Base-by-base conservation (phyloP, 805 yeast genomes). In the Starmerella tilneyi region DNA sequence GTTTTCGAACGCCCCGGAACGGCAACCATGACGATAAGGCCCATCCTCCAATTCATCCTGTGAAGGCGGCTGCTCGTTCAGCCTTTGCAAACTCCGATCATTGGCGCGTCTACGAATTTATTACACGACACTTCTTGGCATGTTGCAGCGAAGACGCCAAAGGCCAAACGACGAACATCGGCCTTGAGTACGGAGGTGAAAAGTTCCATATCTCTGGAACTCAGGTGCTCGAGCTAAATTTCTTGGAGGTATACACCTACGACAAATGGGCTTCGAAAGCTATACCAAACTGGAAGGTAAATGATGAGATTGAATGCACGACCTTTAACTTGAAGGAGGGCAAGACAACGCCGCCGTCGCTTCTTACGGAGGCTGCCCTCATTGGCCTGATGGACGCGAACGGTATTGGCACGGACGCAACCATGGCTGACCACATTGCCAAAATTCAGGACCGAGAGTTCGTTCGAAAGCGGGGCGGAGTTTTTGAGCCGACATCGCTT, bases 351-450 rank as follows among this genome's bases (percentile, higher is more conserved):
- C 78, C 96, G 0, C 98, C 99, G 0, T 63, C 66, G 23, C 81
- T 78, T 43, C 72, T 92, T 70, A 89, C 97, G 0, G 99, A 92
- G 61, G 72, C 95, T 0, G 98, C 89, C 59, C 69, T 92, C 19
- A 85, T 92, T 63, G 80, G 84, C 9, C 66, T 92, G 38, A 92
- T 92, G 99, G 97, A 94, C 66, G 83, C 78, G 9, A 92, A 92
- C 62, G 97, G 97, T 0, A 92, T 92, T 36, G 99, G 99, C 2
- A 92, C 99, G 0, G 99, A 92, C 67, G 99, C 99, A 0, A 92
- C 99, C 0, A 94, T 92, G 63, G 98, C 97, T 0, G 98, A 92
- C 34, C 99, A 92, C 63, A 92, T 92, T 30, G 86, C 82, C 47
- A 88, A 83, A 58, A 78, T 92, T 34, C 64, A 73, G 23, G 61